Percentiles rank a stretch among this genome's conserved stretches.
These are phyloP conservation scores for Dipodascopsis tothii DNA, from an alignment of 805 yeast genomes.

Conservation along the genomic window DNA sequence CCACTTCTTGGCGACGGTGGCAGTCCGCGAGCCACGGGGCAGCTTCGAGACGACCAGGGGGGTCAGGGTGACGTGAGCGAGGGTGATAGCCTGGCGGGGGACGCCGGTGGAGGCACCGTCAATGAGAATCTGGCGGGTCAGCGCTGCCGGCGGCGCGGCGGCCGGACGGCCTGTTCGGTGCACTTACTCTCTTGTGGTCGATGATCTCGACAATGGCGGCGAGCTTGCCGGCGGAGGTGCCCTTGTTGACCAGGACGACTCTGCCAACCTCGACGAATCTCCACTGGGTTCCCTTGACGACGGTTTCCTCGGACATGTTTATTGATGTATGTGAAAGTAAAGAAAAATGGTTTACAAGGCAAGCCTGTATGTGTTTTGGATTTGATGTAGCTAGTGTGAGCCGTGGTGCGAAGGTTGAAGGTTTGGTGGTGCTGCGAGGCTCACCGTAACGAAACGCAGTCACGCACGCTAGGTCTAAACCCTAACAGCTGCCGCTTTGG, in stretches of 20 bases:
- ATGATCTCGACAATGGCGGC: conserved; percentile 98
- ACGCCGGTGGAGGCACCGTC: conserved; percentile 91
- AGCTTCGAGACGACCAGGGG: conserved; percentile 76
- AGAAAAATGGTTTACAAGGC: neutral
- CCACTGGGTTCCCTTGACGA: conserved; percentile 94
- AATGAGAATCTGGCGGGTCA: conserved; percentile 59
- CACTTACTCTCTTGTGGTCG: conserved; percentile 92
- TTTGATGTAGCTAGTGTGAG: neutral
- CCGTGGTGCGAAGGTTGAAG: conserved; percentile 2
- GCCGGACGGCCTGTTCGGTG: neutral
- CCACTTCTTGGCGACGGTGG: conserved; percentile 86
- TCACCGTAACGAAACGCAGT: too few relatives aligned
- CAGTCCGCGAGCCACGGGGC: conserved; percentile 92
- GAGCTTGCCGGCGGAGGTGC: conserved; percentile 65
- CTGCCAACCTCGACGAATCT: conserved; percentile 99
- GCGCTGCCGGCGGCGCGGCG: too few relatives aligned
- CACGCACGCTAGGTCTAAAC: conserved; percentile 2
- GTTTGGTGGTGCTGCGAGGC: too few relatives aligned
- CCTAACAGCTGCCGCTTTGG: neutral
- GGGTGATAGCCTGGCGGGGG: conserved; percentile 83
- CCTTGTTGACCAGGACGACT: conserved; percentile 85
- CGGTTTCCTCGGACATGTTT: conserved; percentile 60
- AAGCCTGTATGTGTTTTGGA: neutral
- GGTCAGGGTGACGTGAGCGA: conserved; percentile 85
- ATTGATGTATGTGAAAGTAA: neutral